Percentiles rank a stretch among this genome's conserved stretches.
Evolutionary conservation across 208 protist species (phyloP).

Genomic region (Acanthamoeba sp.): DNA sequence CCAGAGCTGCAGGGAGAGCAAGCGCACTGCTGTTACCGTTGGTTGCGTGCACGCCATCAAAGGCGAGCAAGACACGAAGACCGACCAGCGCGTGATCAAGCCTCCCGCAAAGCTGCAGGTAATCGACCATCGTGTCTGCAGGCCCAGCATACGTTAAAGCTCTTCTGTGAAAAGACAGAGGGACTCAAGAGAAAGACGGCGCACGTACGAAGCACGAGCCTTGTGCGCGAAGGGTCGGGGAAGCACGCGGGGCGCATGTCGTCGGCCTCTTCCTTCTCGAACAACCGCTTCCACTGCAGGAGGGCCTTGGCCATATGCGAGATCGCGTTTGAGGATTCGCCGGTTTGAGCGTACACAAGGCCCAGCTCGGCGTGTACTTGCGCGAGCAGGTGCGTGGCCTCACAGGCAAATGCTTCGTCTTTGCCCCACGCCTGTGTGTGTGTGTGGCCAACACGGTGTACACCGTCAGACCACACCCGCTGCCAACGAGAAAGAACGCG

Average conservation of each 20-base stretch:
- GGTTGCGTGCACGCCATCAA: background rate
- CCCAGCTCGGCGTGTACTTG: conserved; percentile 42
- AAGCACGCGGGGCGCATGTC: background rate
- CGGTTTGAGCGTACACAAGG: background rate
- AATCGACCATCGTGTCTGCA: conserved; percentile 36
- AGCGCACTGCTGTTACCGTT: no score
- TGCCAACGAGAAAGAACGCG: background rate
- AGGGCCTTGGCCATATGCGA: background rate
- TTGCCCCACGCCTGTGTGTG: background rate
- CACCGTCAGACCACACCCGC: no score
- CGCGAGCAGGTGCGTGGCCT: conserved; percentile 13
- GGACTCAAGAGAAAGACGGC: no score
- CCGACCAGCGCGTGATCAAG: conserved; percentile 28
- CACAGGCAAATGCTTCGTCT: background rate
- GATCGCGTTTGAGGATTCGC: background rate
- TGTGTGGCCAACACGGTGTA: no score
- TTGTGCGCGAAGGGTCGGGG: background rate
- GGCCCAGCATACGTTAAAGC: background rate
- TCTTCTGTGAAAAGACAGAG: no score
- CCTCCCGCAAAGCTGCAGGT: conserved; percentile 23
- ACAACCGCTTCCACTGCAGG: background rate
- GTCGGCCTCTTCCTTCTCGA: background rate
- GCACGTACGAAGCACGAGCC: conserved; percentile 11
- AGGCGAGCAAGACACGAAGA: conserved; percentile 2
- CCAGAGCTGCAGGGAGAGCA: background rate